Evolutionary conservation across 1,139 yeast species (phyloP), one percentile per base, ranked within the genome.

Genomic region (Scheffersomyces lignicola): DNA sequence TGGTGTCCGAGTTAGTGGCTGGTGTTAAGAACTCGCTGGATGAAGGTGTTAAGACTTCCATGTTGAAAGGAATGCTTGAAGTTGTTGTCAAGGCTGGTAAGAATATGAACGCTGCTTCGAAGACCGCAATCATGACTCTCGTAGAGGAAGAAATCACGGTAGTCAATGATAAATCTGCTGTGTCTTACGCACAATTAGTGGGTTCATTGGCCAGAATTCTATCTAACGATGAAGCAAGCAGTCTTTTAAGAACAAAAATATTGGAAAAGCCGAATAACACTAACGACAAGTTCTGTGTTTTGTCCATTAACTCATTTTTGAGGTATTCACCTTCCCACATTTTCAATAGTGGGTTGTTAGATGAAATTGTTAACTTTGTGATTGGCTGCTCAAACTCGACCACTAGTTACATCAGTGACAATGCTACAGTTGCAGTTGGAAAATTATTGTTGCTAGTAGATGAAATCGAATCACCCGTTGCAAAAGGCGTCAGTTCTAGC

Each of bases 61-160:
- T 90, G 85, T 70, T 89, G 49, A 80, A 80, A 53, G 97, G 96
- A 1, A 68, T 92, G 54, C 68, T 86, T 36, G 96, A 87, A 54
- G 94, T 92, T 38, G 88, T 89, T 29, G 67, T 75, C 32, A 83
- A 79, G 49, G 90, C 94, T 10, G 97, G 97, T 32, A 61, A 69
- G 33, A 82, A 81, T 55, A 73, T 92, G 72, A 80, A 80, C 49
- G 92, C 85, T 47, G 62, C 75, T 2, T 84, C 95, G 9, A 86
- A 87, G 57, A 64, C 70, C 14, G 68, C 80, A 23, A 78, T 90
- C 34, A 71, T 88, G 64, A 69, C 78, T n/a, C 70, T 90, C 39
- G 84, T 89, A 36, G 94, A 86, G 54, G 81, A 80, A 34, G 90
- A 83, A 48, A 77, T 83, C 48, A 47, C 58, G 11, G 51, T 64